These are phyloP conservation scores for Steccherinum ochraceum DNA, from an alignment of 768 basidiomycete species.

Conservation along the genomic window DNA sequence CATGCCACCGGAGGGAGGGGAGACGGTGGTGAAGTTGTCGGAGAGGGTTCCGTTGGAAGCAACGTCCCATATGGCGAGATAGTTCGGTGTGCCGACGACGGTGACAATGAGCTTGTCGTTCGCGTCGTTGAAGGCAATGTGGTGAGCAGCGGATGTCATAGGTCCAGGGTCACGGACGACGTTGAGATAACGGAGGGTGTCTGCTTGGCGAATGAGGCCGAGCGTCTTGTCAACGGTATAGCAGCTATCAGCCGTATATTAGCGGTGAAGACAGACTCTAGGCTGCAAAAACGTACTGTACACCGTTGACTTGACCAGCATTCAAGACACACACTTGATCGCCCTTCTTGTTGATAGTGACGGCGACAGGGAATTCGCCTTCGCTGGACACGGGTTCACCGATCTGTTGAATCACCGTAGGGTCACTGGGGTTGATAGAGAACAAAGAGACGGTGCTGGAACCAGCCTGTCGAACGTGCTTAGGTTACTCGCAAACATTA, in stretches of 20 bases:
- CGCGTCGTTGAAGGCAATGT: slow-evolving; percentile 43
- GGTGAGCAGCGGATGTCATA: slow-evolving; percentile 27
- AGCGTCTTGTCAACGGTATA: slow-evolving; percentile 34
- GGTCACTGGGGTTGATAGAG: slow-evolving; percentile 36
- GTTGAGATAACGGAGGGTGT: slow-evolving; percentile 42
- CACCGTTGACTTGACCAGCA: slow-evolving; percentile 29
- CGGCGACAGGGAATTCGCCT: slow-evolving; percentile 46
- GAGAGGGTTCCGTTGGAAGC: slow-evolving; percentile 39
- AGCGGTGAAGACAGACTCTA: neutral
- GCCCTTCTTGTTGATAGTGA: slow-evolving; percentile 28
- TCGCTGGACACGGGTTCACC: slow-evolving; percentile 37
- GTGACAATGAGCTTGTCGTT: slow-evolving; percentile 38
- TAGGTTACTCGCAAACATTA: slow-evolving; percentile 5
- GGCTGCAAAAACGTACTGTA: slow-evolving; percentile 21
- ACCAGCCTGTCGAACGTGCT: slow-evolving; percentile 28
- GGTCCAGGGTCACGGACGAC: slow-evolving; percentile 44
- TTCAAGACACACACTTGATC: slow-evolving; percentile 29
- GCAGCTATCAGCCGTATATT: slow-evolving; percentile 35
- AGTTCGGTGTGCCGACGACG: slow-evolving; percentile 44
- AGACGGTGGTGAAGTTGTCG: slow-evolving; percentile 28
- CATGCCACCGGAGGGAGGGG: slow-evolving; percentile 33
- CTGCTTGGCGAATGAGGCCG: slow-evolving; percentile 33
- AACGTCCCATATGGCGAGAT: slow-evolving; percentile 46
- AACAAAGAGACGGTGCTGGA: slow-evolving; percentile 37
- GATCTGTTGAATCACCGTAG: slow-evolving; percentile 33